Conservation (phyloP, 2,329 filamentous ascomycete genomes). For the Diplocarpon mali region DNA sequence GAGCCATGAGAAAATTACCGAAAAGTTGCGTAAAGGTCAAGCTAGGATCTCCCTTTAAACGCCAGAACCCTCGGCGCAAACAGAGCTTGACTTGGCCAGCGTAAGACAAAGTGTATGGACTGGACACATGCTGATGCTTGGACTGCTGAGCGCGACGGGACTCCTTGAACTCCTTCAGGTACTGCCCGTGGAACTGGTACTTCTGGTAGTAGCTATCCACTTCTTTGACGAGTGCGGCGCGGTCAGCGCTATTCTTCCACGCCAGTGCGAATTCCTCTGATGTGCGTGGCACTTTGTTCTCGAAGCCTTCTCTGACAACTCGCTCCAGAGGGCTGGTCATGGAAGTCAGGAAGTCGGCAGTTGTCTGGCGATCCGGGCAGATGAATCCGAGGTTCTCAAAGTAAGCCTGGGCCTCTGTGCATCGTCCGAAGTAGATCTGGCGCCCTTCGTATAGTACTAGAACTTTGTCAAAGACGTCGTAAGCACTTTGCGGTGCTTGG, state of each 20-base stretch:
- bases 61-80: conserved; percentile 67
- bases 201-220: conserved; percentile 18
- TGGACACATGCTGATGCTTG: conserved; percentile 11
- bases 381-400: conserved; percentile 63
- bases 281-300: conserved; percentile 51
- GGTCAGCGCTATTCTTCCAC: conserved; percentile 37
- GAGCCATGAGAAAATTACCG: conserved; percentile 36
- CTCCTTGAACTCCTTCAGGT: conserved; percentile 30
- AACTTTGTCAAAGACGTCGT: conserved; percentile 60
- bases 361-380: conserved; percentile 46
- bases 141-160: conserved; percentile 28
- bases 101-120: conserved; percentile 71
- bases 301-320: conserved; percentile 43
- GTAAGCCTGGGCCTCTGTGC: conserved; percentile 52
- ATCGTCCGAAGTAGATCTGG: conserved; percentile 60
- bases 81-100: conserved; percentile 70
- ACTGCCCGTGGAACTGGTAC: conserved; percentile 36
- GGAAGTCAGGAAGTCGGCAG: conserved; percentile 64
- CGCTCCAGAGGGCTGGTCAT: conserved; percentile 48
- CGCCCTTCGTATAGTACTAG: conserved; percentile 55
- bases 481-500: conserved; percentile 58
- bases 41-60: conserved; percentile 64
- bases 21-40: conserved; percentile 42
- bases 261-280: conserved; percentile 55
- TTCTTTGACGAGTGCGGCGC: conserved; percentile 32